Evolutionary conservation across 1,284 basidiomycete species (phyloP), one percentile per base, ranked within the genome.

Genomic region (Tilletia setariae): DNA sequence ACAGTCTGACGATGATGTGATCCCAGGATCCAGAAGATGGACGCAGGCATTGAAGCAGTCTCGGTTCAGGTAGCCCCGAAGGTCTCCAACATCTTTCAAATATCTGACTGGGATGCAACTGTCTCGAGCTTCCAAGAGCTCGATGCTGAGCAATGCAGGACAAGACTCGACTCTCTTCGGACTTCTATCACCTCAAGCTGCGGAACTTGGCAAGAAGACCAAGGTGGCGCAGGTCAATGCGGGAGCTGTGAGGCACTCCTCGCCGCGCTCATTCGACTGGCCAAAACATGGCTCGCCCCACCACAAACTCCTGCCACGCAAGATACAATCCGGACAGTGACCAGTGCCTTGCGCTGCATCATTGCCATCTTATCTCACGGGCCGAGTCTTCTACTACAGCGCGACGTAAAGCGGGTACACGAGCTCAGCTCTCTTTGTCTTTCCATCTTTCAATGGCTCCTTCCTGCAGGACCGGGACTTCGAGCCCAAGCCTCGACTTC

Each of bases 361-460:
- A 61, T 61, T 35, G 56, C 56, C 30, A 9, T 61, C 56, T n/a
- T 61, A 16, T 25, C 9, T 40, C 56, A 61, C 32, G 30, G 56
- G 8, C 16, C 56, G 15, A 25, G 28, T 13, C 0, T 16, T 16
- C 28, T 61, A 9, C 56, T 61, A 2, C 19, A 15, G 6, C 1
- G 28, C 28, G 35, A 32, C 56, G 16, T 11, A 30, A 25, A 30
- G 25, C 23, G 30, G 28, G 56, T 61, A 3, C 56, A 61, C 56
- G 56, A 61, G 28, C 56, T 61, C 30, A n/a, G 28, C 28, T 15
- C 28, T 11, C 56, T 61, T 30, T 61, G 56, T 21, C 25, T 61
- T 30, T 16, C 56, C 23, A 30, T 61, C 28, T n/a, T 61, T 30
- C 30, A 32, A 16, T 35, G 56, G 30, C 19, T 61, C 56, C n/a